Base-by-base conservation (phyloP, 768 basidiomycete genomes). In the Lentinus tigrinus region DNA sequence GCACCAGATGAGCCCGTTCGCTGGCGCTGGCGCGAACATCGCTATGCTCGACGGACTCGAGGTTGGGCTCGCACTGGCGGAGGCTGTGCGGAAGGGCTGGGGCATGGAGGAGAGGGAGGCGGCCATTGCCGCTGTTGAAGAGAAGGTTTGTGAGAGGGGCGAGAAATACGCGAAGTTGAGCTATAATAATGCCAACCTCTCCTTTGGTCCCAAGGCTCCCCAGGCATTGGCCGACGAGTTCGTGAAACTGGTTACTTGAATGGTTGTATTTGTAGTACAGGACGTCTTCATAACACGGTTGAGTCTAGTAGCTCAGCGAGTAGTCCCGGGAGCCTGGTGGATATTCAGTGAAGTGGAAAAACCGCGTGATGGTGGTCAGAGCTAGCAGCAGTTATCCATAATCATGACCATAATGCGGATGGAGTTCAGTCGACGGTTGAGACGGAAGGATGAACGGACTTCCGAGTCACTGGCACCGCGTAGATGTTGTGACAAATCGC, bases 1-100 rank as follows among this genome's bases (percentile, higher is more conserved):
- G 11, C 75, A 77, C 54, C 56, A 73, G 6, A 73, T 77, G 74
- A 58, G 66, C 1, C 74, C 73, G 2, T 75, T 73, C 56, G 72
- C 68, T 1, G 74, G 75, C 10, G 72, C 71, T 19, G 75, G 76
- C 5, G 74, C 69, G 47, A 76, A 77, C 52, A 67, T 68, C 39
- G 72, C 72, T 43, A 67, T 73, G 71, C 52, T 59, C 11, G 72
- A 73, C 46, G 70, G 48, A 16, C 47, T 48, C 16, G 59, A 63
- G 42, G 56, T 61, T 31, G 53, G 60, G n/a, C 39, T 57, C 14
- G 60, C 39, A 5, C 38, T 58, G 17, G 49, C 54, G 37, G 54
- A 55, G 19, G 52, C 42, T 31, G 31, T 31, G 31, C 11, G 7
- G 31, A 31, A 31, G 31, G 31, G 31, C 7, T 31, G 14, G 38